phyloP scores from a whole-genome alignment of 208 protist genomes.

The Crithidia bombi region DNA sequence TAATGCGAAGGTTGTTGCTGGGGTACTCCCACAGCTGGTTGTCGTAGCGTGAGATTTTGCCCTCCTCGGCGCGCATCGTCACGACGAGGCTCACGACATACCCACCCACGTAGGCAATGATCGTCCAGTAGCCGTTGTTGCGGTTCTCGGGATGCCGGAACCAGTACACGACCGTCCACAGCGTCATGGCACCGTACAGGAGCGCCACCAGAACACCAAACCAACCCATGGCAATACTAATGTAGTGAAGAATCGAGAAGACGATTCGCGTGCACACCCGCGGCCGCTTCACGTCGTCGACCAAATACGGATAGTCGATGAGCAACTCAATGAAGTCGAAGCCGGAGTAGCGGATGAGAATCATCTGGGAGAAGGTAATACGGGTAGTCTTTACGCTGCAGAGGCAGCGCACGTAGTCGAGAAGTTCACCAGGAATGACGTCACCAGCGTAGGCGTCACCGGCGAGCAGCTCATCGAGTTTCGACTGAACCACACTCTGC shows the following conservation, averaged over 20 bases:
- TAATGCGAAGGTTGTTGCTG: constrained; percentile 64
- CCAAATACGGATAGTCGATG: constrained; percentile 71
- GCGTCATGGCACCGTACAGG: constrained; percentile 46
- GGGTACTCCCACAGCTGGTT: constrained; percentile 71
- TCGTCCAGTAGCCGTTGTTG: constrained; percentile 79
- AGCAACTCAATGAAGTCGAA: constrained; percentile 86
- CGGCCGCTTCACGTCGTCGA: constrained; percentile 41
- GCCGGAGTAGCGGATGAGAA: constrained; percentile 74
- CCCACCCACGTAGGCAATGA: constrained; percentile 74
- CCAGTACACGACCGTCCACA: constrained; percentile 71
- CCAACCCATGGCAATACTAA: constrained; percentile 58
- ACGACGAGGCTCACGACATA: constrained; percentile 72
- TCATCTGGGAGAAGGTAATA: constrained; percentile 68
- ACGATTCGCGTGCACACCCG: constrained; percentile 27
- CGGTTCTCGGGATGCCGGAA: constrained; percentile 27
- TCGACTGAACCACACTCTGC: constrained; percentile 66
- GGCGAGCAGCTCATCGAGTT: constrained; percentile 65
- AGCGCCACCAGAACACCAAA: constrained; percentile 55
- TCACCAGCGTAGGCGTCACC: constrained; percentile 50
- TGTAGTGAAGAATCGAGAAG: constrained; percentile 34
- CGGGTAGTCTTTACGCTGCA: constrained; percentile 59
- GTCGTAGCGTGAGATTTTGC: constrained; percentile 70
- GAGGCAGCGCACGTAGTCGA: constrained; percentile 69
- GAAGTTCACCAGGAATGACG: constrained; percentile 50
- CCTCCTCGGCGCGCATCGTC: constrained; percentile 69